Conservation (phyloP, 257 asterid genomes). For the Nicotiana otophora region DNA sequence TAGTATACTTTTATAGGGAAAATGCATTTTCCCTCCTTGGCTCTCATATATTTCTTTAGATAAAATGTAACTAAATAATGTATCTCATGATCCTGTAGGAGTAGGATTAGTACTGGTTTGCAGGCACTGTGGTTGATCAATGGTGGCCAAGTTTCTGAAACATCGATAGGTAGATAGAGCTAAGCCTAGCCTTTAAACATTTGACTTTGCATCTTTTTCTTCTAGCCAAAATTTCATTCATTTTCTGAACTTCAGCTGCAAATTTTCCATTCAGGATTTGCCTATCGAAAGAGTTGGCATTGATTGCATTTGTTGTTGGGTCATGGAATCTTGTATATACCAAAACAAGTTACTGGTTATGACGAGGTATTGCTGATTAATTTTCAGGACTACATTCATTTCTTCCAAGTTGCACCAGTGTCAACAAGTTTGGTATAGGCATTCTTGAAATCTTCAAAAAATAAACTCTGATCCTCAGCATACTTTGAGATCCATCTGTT, state of each 20-base stretch:
- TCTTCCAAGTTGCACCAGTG: slow-evolving; percentile 71
- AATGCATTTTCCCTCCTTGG: neutral
- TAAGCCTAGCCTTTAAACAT: neutral
- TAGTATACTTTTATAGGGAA: neutral
- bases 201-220: neutral
- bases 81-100: neutral
- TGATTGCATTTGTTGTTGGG: neutral
- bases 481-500: slow-evolving; percentile 83
- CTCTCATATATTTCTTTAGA: neutral
- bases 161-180: neutral
- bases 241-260: neutral
- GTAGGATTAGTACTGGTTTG: neutral
- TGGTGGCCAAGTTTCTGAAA: neutral
- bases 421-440: slow-evolving; percentile 74
- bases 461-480: slow-evolving; percentile 66
- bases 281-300: neutral
- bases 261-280: neutral
- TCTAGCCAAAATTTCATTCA: neutral
- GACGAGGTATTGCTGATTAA: slow-evolving; percentile 14
- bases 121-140: neutral
- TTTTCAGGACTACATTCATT: slow-evolving; percentile 21
- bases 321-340: neutral
- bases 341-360: neutral
- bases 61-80: neutral
- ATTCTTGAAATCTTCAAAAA: slow-evolving; percentile 73